Evolutionary conservation across 768 basidiomycete species (phyloP).

Genomic region (Amanita exitialis): DNA sequence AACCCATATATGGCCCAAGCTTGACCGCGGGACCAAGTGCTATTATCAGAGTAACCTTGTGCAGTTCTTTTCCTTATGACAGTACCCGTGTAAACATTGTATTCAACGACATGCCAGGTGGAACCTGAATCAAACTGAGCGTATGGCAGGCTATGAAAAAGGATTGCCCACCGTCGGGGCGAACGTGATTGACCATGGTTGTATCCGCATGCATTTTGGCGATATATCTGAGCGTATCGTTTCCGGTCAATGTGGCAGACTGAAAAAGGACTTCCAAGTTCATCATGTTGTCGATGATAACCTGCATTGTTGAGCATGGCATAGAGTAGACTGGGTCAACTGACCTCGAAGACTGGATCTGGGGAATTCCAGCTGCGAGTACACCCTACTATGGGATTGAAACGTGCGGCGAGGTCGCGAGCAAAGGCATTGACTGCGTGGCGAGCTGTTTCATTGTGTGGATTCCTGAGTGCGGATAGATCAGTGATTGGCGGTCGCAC

Average conservation of each 20-base stretch:
- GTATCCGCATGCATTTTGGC: slow-evolving; percentile 57
- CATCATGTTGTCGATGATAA: slow-evolving; percentile 80
- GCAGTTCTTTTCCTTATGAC: slow-evolving; percentile 48
- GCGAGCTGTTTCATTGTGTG: slow-evolving; percentile 44
- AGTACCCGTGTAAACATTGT: slow-evolving; percentile 52
- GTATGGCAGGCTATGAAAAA: background rate
- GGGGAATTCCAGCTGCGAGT: slow-evolving; percentile 60
- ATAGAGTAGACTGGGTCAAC: slow-evolving; percentile 1
- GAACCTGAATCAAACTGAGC: slow-evolving; percentile 21
- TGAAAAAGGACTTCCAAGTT: slow-evolving; percentile 61
- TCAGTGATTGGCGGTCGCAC: background rate
- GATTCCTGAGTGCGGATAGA: slow-evolving; percentile 31
- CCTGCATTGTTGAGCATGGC: slow-evolving; percentile 21
- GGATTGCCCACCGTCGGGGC: slow-evolving; percentile 40
- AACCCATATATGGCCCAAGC: slow-evolving; percentile 66
- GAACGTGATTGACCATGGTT: slow-evolving; percentile 58
- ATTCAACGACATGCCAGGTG: slow-evolving; percentile 57
- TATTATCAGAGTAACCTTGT: slow-evolving; percentile 54
- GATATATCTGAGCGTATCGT: slow-evolving; percentile 46
- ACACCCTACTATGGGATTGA: slow-evolving; percentile 49
- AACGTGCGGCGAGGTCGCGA: slow-evolving; percentile 43
- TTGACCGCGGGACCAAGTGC: slow-evolving; percentile 70
- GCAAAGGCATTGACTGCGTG: slow-evolving; percentile 50
- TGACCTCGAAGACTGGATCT: slow-evolving; percentile 49
- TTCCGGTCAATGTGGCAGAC: slow-evolving; percentile 47